Base-by-base conservation (phyloP, 108 stramenopile species). In the Nitzschia sp. region DNA sequence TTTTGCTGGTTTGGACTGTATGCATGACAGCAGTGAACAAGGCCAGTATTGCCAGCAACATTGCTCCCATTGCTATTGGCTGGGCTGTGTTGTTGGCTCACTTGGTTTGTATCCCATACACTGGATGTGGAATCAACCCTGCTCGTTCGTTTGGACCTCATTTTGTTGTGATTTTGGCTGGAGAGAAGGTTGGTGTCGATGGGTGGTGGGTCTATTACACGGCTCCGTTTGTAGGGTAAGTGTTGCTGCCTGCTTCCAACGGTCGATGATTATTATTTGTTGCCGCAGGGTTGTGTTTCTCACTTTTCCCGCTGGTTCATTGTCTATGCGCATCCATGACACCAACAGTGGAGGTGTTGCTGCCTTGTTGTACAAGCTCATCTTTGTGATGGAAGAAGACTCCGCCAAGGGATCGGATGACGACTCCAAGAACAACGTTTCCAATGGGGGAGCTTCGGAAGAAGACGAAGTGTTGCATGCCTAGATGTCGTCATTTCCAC, bases 91-190 rank as follows among this genome's bases (percentile, higher is more conserved):
- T 81, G 54, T 25, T 81, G 22, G 71, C 76, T 8, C 82, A 83
- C 52, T 24, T 79, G 22, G 64, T 75, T n/a, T 52, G 76, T 24
- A 67, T 83, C 53, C 82, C 86, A 1, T 80, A 80, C 69, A 87
- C 86, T 44, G 86, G 86, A 24, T 83, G 82, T 58, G 83, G 83
- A 34, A 77, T 87, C 63, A 87, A 87, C 52, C 86, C 86, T 42
- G 81, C 86, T 10, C 78, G 86, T 26, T 71, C 62, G 14, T 78
- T 55, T 55, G 54, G 54, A 22, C 54, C 54, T 26, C 54, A 55
- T 6, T 12, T 26, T 20, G 54, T 55, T 3, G 21, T 55, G 12
- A 25, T 55, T 21, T 20, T 55, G 54, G 54, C 54, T 25, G 54
- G 54, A 21, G 24, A 55, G 12, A 55, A 55, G 21, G 6, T 55